Evolutionary conservation across 140 eudicot species (phyloP).

Genomic region (Artemisia princeps): DNA sequence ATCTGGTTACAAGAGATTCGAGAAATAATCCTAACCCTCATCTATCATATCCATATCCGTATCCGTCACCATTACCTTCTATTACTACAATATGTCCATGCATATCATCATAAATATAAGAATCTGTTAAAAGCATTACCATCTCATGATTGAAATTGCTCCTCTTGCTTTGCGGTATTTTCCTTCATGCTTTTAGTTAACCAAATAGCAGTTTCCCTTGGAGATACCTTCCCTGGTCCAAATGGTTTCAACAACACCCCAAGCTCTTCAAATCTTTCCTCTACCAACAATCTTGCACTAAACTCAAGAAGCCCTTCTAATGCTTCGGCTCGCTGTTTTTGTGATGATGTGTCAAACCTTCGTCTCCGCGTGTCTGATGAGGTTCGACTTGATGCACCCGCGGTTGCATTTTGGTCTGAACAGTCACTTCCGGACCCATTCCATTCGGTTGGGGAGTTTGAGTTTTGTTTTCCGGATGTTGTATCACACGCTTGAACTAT

Average conservation of each 20-base stretch:
- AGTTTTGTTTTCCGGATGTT: conserved; percentile 30
- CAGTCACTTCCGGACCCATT: conserved; percentile 47
- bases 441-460: conserved; percentile 41
- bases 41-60: conserved; percentile 26
- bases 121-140: not conserved
- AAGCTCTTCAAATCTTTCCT: conserved; percentile 81
- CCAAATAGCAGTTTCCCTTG: conserved; percentile 98
- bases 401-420: conserved; percentile 76
- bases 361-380: conserved; percentile 62
- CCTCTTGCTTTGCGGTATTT: conserved; percentile 58
- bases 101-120: conserved; percentile 15
- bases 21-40: conserved; percentile 30
- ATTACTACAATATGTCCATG: conserved; percentile 23
- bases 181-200: conserved; percentile 84
- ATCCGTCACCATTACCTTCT: conserved; percentile 15
- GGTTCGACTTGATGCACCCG: conserved; percentile 79
- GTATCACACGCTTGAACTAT: conserved; percentile 48
- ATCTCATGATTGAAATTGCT: conserved; percentile 31
- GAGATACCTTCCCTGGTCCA: conserved; percentile 91
- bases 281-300: conserved; percentile 77
- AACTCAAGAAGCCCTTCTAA: conserved; percentile 87
- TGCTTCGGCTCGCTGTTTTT: conserved; percentile 81
- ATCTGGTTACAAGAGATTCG: conserved; percentile 31
- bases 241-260: conserved; percentile 82
- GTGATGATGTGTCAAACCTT: conserved; percentile 71